Evolutionary conservation across 148 eudicot species (phyloP), one percentile per base, ranked within the genome.

Genomic region (Chenopodium formosanum): DNA sequence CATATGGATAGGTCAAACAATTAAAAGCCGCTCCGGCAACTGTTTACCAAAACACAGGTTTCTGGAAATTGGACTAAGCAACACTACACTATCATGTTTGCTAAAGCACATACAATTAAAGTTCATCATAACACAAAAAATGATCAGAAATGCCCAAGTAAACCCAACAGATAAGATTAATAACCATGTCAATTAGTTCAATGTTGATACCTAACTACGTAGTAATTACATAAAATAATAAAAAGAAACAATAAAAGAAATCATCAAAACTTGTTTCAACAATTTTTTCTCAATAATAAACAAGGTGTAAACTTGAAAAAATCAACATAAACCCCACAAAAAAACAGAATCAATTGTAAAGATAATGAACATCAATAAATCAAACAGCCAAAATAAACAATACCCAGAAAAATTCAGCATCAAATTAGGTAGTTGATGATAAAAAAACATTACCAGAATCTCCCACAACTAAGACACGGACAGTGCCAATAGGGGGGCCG

Each of bases 401-500:
- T 13, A 47, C 62, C 62, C 62, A 56, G 62, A 56, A 3, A 56
- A 56, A 0, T 56, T 64, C 56, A 48, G 64, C 1, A 22, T 11
- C 27, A 48, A 25, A 22, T 9, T 48, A 60, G 2, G 25, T 56
- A 16, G 27, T 62, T 20, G 25, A 12, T 62, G 2, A 40, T 58
- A 63, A 40, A 70, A 70, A 52, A 23, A 14, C 13, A 22, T 50
- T 78, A 92, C 97, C 97, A 65, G 97, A 92, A 81, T 92, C 97
- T 4, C 97, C 97, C 63, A 90, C 89, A 81, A 92, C 81, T 69
- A 92, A 88, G 63, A 92, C 94, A 70, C 94, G 89, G 76, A 92
- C 92, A 50, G 89, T 90, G 29, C 97, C 97, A 58, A 82, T 81
- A 74, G 85, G 97, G 16, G 92, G 92, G 9, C 90, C 92, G 12